Evolutionary conservation across 257 asterid genomes (phyloP), one percentile per base, ranked within the genome.

Genomic region (Rubia yunnanensis): DNA sequence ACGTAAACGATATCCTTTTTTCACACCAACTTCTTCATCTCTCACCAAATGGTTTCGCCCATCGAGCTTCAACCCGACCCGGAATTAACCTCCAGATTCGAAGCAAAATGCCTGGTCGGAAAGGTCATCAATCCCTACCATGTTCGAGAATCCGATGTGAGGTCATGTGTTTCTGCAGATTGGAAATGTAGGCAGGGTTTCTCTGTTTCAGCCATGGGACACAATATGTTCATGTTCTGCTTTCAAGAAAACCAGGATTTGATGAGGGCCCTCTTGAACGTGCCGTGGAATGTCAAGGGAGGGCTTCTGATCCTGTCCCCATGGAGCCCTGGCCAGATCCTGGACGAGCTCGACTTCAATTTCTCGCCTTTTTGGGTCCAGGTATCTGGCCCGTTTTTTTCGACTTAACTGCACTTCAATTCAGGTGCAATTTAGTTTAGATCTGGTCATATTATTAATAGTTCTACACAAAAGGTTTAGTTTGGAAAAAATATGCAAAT

Each of bases 331-430:
- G 41, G 62, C 0, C 48, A 70, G 24, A 44, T 70, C 44, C 70
- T 69, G 24, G 32, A 10, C 1, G 77, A 76, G 66, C 7, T 73
- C 23, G 38, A 44, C 3, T 57, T 75, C 23, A 69, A 60, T 0
- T 62, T 23, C 22, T 75, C 78, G 4, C 62, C 56, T 1, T 79
- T 79, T 10, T 76, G 79, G 81, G 77, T 76, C 22, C 84, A 68
- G 48, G 48, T 39, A 39, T 39, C 0, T 2, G 13, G 5, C 3
- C 18, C 1, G 13, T 11, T 36, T 39, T n/a, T n/a, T n/a, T n/a
- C n/a, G n/a, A n/a, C n/a, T n/a, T n/a, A n/a, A n/a, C n/a, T n/a
- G n/a, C 6, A 39, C 0, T 13, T 39, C 18, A 39, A 11, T 39
- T 11, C 14, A 39, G 18, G n/a, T n/a, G n/a, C n/a, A n/a, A n/a